phyloP scores from a whole-genome alignment of 2,329 filamentous ascomycete genomes.

The Fusarium staphyleae region DNA sequence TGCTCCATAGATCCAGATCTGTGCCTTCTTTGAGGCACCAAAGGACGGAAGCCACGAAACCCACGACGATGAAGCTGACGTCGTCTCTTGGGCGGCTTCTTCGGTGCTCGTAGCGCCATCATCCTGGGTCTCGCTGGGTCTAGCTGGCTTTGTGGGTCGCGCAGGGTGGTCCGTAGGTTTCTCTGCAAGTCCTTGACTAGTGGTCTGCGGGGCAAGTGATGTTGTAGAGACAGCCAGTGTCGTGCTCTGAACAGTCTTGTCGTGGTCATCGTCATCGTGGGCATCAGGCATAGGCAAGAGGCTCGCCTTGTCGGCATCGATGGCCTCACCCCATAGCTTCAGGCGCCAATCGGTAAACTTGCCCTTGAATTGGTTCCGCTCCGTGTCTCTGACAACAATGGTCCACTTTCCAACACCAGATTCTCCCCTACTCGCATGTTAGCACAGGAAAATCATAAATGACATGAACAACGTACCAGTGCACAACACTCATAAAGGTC shows the following conservation, averaged over 20 bases:
- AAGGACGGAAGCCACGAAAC: slow-evolving; percentile 92
- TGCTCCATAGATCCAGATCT: slow-evolving; percentile 92
- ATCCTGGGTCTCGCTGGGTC: slow-evolving; percentile 46
- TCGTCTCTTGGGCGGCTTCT: slow-evolving; percentile 47
- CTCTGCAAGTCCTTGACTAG: slow-evolving; percentile 52
- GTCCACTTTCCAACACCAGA: slow-evolving; percentile 89
- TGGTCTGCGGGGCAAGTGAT: slow-evolving; percentile 54
- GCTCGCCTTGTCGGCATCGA: slow-evolving; percentile 75
- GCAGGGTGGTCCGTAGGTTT: slow-evolving; percentile 69
- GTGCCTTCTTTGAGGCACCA: slow-evolving; percentile 83
- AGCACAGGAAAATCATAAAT: slow-evolving; percentile 26
- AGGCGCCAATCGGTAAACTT: slow-evolving; percentile 90
- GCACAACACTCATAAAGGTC: slow-evolving; percentile 98
- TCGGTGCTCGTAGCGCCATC: slow-evolving; percentile 43
- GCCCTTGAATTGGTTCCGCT: slow-evolving; percentile 77
- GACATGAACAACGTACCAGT: slow-evolving; percentile 70
- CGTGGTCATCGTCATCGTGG: slow-evolving; percentile 84
- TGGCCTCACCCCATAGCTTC: slow-evolving; percentile 90
- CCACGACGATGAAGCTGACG: slow-evolving; percentile 70
- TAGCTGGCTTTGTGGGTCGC: slow-evolving; percentile 62
- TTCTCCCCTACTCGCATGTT: slow-evolving; percentile 73
- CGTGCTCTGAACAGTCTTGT: slow-evolving; percentile 63
- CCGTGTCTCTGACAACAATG: slow-evolving; percentile 84
- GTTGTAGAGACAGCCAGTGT: slow-evolving; percentile 69
- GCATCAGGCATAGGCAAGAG: slow-evolving; percentile 83